Percentiles rank a stretch among this genome's conserved stretches.
Conservation (phyloP, 176 grass and related monocot species). For the Tillandsia leiboldiana region DNA sequence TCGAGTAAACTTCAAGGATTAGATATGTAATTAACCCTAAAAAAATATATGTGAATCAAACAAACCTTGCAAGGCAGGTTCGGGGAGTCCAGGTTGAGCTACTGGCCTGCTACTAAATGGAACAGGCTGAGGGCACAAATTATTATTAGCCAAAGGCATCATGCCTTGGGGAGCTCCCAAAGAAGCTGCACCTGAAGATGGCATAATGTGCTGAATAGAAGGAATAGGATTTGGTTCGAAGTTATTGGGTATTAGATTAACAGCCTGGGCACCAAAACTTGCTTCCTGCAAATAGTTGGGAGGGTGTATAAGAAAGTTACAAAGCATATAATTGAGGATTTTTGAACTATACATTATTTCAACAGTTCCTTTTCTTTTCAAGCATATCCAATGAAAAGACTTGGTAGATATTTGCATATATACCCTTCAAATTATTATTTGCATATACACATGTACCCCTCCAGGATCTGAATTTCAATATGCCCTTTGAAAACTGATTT, state of each 20-base stretch:
- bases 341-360: neutral
- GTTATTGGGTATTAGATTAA: conserved; percentile 38
- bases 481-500: too few species aligned
- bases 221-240: conserved; percentile 25
- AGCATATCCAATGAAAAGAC: neutral
- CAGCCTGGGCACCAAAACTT: conserved; percentile 37
- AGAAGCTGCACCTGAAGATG: conserved; percentile 26
- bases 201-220: conserved; percentile 28
- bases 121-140: conserved; percentile 19
- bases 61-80: conserved; percentile 42
- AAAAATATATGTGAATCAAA: too few species aligned
- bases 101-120: conserved; percentile 35
- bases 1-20: too few species aligned
- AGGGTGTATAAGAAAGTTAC: conserved; percentile 9
- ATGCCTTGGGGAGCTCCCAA: conserved; percentile 23
- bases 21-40: too few species aligned
- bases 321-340: conserved; percentile 9
- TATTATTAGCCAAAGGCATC: conserved; percentile 38
- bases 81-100: conserved; percentile 33
- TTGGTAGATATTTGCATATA: too few species aligned
- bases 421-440: too few species aligned
- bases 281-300: conserved; percentile 46
- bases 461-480: too few species aligned
- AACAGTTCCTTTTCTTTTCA: neutral
- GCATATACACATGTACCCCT: too few species aligned